Evolutionary conservation across 106 monocot species (phyloP).

Genomic region (Phalaenopsis equestris): DNA sequence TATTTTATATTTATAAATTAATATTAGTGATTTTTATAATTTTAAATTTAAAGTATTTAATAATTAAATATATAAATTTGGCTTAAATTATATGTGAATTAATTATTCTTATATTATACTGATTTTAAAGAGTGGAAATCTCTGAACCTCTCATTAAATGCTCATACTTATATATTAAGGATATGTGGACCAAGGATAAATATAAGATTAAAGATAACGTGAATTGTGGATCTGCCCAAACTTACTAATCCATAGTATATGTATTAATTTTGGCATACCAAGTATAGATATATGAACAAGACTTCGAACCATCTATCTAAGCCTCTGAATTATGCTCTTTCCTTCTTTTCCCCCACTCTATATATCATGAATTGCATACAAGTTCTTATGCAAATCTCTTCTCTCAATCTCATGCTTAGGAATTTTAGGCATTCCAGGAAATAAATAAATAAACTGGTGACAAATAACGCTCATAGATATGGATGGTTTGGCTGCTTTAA

Average conservation of each 20-base stretch:
- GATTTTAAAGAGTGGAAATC: too few species aligned
- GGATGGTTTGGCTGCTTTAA: neutral
- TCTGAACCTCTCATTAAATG: too few species aligned
- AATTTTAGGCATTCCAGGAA: slow-evolving; percentile 75
- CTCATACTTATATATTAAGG: too few species aligned
- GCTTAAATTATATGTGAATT: too few species aligned
- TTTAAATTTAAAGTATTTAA: too few species aligned
- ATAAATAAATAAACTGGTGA: neutral
- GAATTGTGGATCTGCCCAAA: neutral
- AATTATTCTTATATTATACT: too few species aligned
- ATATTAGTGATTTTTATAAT: too few species aligned
- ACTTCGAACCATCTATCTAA: slow-evolving; percentile 89
- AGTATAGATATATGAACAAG: slow-evolving; percentile 96
- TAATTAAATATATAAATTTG: too few species aligned
- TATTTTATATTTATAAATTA: too few species aligned
- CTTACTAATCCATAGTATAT: neutral
- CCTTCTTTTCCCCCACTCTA: slow-evolving; percentile 97
- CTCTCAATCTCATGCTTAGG: slow-evolving; percentile 90
- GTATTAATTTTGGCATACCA: slow-evolving; percentile 34
- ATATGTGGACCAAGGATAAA: too few species aligned
- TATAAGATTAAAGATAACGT: neutral
- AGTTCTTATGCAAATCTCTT: slow-evolving; percentile 92
- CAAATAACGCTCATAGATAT: neutral
- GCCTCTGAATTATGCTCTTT: slow-evolving; percentile 97
- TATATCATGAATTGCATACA: slow-evolving; percentile 81